Conservation (phyloP, 2,329 filamentous ascomycete species). For the Rhynchosporium agropyri region DNA sequence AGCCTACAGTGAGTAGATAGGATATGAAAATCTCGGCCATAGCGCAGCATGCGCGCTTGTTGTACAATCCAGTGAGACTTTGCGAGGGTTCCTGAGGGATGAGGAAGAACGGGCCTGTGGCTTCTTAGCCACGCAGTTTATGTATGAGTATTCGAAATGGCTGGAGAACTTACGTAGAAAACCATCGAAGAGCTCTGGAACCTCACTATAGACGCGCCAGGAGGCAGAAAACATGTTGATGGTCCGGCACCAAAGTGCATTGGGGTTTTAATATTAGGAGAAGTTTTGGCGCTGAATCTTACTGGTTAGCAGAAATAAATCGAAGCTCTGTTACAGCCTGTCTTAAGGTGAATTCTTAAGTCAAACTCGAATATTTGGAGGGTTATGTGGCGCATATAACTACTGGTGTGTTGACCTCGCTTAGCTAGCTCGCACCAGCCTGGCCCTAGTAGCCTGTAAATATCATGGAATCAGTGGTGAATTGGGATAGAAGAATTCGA, state of each 20-base stretch:
- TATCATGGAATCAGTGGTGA: neutral
- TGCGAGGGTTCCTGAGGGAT: no score
- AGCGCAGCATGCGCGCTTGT: neutral
- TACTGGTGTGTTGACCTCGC: neutral
- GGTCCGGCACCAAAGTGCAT: neutral
- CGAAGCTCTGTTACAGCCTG: neutral
- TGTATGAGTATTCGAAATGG: neutral
- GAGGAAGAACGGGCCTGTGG: neutral
- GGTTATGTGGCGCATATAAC: neutral
- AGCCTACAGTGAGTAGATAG: neutral
- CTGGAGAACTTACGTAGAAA: neutral
- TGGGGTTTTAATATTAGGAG: neutral
- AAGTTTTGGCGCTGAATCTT: neutral
- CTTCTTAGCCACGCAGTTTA: neutral
- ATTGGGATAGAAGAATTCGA: no score
- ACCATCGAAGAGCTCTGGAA: neutral
- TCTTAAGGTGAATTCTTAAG: neutral
- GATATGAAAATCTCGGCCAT: slow-evolving; percentile 12
- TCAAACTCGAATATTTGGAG: neutral
- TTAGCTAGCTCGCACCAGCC: neutral
- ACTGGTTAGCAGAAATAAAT: neutral
- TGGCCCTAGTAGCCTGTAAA: neutral
- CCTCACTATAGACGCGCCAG: neutral
- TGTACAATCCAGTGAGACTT: neutral
- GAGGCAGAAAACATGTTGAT: neutral